Evolutionary conservation across 2,329 filamentous ascomycete species (phyloP), one percentile per base, ranked within the genome.

Genomic region (Aureobasidium sp.): DNA sequence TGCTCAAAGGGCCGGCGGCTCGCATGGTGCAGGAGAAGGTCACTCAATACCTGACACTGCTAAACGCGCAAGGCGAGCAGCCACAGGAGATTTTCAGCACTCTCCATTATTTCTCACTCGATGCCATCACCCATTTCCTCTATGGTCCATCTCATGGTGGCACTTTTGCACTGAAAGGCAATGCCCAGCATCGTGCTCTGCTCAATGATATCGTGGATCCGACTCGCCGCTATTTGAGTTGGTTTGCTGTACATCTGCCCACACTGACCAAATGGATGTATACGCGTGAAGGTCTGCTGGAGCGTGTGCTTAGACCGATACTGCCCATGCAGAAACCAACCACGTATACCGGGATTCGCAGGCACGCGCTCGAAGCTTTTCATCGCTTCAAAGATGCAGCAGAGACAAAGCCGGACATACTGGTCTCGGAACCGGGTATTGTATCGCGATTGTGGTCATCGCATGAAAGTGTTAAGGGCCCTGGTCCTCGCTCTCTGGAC

Each of bases 81-180:
- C 69, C 71, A 3, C 71, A 72, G 30, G 78, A 83, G 63, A 78
- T 80, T 34, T 82, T 82, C 64, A 67, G 67, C 2, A 79, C 72
- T 55, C 69, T 83, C 27, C 81, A 83, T 67, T 83, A 79, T 67
- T 83, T 78, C 68, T 78, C 78, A 11, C 71, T 84, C 13, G 80
- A 84, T 67, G 76, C 71, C 54, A 82, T 83, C 63, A 81, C 80
- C 0, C 72, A 75, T 5, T 82, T 83, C 53, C 67, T 83, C 0
- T 83, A 82, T 62, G 80, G 80, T 5, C n/a, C 63, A 2, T 65
- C 69, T 1, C 65, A 72, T 63, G 80, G 79, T 3, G 75, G 71
- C 3, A 83, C 80, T 0, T 67, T 69, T 36, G 77, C 79, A 0
- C 64, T 82, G 10, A 64, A 65, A 15, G 79, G 79, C 0, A 68